Evolutionary conservation across 768 basidiomycete genomes (phyloP).

Genomic region (Leccinum longicurvipes): DNA sequence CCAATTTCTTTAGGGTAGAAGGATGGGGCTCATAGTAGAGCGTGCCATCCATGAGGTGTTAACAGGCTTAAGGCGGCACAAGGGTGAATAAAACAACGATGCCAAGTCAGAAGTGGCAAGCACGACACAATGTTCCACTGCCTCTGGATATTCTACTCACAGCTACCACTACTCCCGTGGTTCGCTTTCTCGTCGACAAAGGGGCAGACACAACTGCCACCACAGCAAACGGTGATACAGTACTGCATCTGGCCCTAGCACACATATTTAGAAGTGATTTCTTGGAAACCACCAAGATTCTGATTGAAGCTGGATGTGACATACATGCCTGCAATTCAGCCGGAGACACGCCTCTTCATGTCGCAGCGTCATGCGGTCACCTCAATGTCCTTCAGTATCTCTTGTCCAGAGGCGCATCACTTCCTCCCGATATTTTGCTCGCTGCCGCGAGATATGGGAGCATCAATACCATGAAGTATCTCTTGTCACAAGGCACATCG

Average conservation of each 20-base stretch:
- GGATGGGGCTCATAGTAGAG: too few species aligned
- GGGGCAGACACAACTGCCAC: not conserved
- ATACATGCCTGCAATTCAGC: not conserved
- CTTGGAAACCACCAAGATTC: not conserved
- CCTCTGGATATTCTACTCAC: not conserved
- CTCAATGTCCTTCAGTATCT: not conserved
- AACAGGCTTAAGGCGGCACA: too few species aligned
- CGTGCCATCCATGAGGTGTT: too few species aligned
- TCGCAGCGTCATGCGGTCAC: not conserved
- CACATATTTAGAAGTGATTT: fast-evolving
- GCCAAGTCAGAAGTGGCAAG: too few species aligned
- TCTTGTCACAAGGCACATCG: not conserved
- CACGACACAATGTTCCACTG: not conserved
- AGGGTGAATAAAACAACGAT: too few species aligned
- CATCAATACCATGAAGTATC: not conserved
- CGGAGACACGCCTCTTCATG: not conserved
- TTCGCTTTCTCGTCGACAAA: not conserved
- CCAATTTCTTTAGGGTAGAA: too few species aligned
- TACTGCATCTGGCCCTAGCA: not conserved
- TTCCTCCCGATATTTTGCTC: not conserved
- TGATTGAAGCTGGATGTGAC: not conserved
- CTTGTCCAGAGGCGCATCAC: not conserved
- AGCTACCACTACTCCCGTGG: not conserved
- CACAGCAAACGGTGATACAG: not conserved
- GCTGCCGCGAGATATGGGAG: not conserved